A percentile compares a stretch with the other conserved stretches of the same genome.
phyloP scores from a whole-genome alignment of 345 rosid species.

The Psidium guajava region DNA sequence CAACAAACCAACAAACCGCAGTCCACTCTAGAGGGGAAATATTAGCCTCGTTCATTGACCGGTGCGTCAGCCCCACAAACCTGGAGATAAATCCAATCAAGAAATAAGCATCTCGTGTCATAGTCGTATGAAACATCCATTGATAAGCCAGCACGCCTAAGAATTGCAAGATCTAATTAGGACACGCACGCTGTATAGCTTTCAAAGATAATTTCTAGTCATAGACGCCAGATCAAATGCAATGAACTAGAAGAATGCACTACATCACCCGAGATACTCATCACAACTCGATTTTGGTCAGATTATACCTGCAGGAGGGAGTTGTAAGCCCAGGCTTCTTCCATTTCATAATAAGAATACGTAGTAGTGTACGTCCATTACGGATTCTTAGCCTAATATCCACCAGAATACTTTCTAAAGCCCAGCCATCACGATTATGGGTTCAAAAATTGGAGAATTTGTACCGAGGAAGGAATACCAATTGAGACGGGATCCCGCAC shows the following conservation, averaged over 20 bases:
- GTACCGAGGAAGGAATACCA: not conserved
- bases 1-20: conserved; percentile 42
- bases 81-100: conserved; percentile 14
- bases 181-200: not conserved
- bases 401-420: not conserved
- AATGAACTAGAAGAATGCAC: not conserved
- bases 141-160: not conserved
- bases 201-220: not conserved
- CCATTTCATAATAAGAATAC: not conserved
- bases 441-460: not conserved
- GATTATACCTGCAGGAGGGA: not conserved
- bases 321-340: not conserved
- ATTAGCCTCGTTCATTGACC: conserved; percentile 8
- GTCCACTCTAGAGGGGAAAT: conserved; percentile 54
- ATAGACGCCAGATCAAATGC: not conserved
- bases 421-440: not conserved
- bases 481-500: not conserved
- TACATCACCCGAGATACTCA: not conserved
- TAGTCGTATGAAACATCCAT: not conserved
- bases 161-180: not conserved
- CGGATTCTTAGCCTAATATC: not conserved
- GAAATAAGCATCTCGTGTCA: not conserved
- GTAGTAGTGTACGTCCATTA: too few relatives aligned
- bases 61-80: conserved; percentile 20
- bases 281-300: not conserved